Evolutionary conservation across 768 basidiomycete species (phyloP).

Genomic region (Suillus clintonianus): DNA sequence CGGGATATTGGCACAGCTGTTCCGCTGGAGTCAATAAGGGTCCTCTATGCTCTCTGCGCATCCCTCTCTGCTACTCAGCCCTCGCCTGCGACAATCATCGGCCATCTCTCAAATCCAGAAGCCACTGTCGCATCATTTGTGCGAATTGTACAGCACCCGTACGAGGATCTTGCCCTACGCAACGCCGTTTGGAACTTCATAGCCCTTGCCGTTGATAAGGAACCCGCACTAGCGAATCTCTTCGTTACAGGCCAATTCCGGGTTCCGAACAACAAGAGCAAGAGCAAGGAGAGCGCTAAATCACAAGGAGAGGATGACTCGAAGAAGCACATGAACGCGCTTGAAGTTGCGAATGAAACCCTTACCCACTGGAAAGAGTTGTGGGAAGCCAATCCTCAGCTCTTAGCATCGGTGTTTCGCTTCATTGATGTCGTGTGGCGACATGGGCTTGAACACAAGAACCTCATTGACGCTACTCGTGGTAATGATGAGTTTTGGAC

Average conservation of each 20-base stretch:
- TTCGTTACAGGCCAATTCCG: constrained; percentile 77
- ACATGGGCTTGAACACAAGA: constrained; percentile 73
- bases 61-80: constrained; percentile 63
- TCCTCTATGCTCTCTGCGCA: constrained; percentile 45
- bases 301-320: constrained; percentile 18
- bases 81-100: constrained; percentile 71
- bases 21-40: constrained; percentile 64
- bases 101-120: constrained; percentile 78
- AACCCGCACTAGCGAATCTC: constrained; percentile 81
- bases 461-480: constrained; percentile 55
- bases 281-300: constrained; percentile 39
- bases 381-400: constrained; percentile 76
- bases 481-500: constrained; percentile 69
- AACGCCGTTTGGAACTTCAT: constrained; percentile 86
- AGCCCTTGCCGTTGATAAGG: constrained; percentile 76
- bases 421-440: constrained; percentile 83
- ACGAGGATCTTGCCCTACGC: constrained; percentile 71
- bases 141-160: constrained; percentile 75
- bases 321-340: constrained; percentile 53
- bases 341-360: constrained; percentile 67
- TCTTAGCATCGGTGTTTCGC: constrained; percentile 71
- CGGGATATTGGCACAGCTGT: constrained; percentile 60
- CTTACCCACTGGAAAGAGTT: constrained; percentile 70
- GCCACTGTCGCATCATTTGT: constrained; percentile 67
- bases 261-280: constrained; percentile 40